phyloP scores from a whole-genome alignment of 495 filamentous ascomycete species.

The Podospora pseudoanserina region DNA sequence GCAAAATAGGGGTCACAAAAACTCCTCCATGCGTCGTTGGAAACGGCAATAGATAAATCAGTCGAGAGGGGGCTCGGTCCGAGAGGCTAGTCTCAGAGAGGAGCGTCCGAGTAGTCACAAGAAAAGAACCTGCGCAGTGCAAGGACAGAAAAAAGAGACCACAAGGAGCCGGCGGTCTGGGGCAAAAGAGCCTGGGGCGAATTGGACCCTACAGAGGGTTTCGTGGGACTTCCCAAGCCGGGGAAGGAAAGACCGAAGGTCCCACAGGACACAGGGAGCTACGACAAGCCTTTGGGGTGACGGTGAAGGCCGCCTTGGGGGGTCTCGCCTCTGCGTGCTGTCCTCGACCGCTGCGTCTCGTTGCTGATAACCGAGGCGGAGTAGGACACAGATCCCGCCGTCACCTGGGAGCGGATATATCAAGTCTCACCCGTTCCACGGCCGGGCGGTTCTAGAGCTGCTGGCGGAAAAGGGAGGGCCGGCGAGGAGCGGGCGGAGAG shows the following conservation, averaged over 20 bases:
- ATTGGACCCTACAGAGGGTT: not conserved
- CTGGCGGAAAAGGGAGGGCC: slow-evolving; percentile 9
- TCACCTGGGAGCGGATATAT: slow-evolving; percentile 31
- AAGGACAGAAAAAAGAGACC: slow-evolving; percentile 11
- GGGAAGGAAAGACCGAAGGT: slow-evolving; percentile 15
- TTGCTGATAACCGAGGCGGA: slow-evolving; percentile 17
- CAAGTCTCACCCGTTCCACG: slow-evolving; percentile 25
- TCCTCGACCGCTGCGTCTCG: slow-evolving; percentile 16
- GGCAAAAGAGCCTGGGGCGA: slow-evolving; percentile 3
- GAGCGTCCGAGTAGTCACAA: slow-evolving; percentile 17
- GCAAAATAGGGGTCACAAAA: slow-evolving; percentile 25
- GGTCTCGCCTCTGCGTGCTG: slow-evolving; percentile 16
- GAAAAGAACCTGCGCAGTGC: slow-evolving; percentile 13
- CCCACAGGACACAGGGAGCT: slow-evolving; percentile 7
- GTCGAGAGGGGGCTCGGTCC: slow-evolving; percentile 9
- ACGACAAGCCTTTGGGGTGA: slow-evolving; percentile 10
- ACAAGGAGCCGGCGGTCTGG: slow-evolving; percentile 12
- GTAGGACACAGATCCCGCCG: slow-evolving; percentile 47
- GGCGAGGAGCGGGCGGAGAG: not conserved
- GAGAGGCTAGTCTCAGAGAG: slow-evolving; percentile 19
- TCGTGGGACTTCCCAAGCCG: slow-evolving; percentile 3
- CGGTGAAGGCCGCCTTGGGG: slow-evolving; percentile 13
- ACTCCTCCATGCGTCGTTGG: slow-evolving; percentile 32
- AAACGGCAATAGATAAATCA: slow-evolving; percentile 10
- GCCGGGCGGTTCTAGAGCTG: slow-evolving; percentile 6